Evolutionary conservation across 805 yeast genomes (phyloP).

Genomic region (Lachancea waltii): DNA sequence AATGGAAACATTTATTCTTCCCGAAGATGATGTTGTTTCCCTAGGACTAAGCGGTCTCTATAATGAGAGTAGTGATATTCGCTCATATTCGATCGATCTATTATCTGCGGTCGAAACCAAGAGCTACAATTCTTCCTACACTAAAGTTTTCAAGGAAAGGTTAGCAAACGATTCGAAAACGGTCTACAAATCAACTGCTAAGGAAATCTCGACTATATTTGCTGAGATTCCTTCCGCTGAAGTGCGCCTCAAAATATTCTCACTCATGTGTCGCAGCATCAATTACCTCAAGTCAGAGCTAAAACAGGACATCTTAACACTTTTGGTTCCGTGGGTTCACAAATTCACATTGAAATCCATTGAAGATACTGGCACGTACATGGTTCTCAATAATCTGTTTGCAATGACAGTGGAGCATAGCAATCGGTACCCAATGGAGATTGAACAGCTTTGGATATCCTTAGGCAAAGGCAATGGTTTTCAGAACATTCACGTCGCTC

Average conservation of each 20-base stretch:
- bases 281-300: slow-evolving; percentile 50
- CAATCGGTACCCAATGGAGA: slow-evolving; percentile 70
- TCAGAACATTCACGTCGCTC: slow-evolving; percentile 62
- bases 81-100: slow-evolving; percentile 68
- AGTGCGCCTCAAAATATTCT: slow-evolving; percentile 59
- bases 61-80: slow-evolving; percentile 56
- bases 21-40: slow-evolving; percentile 63
- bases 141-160: slow-evolving; percentile 58
- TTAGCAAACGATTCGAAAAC: slow-evolving; percentile 71
- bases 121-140: slow-evolving; percentile 46
- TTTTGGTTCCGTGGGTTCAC: slow-evolving; percentile 90
- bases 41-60: slow-evolving; percentile 76
- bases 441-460: slow-evolving; percentile 94
- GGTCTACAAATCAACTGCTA: slow-evolving; percentile 80
- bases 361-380: slow-evolving; percentile 42
- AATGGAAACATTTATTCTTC: slow-evolving; percentile 42
- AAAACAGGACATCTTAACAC: slow-evolving; percentile 71
- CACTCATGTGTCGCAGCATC: slow-evolving; percentile 62
- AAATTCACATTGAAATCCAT: slow-evolving; percentile 56
- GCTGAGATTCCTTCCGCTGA: slow-evolving; percentile 54
- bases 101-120: slow-evolving; percentile 59
- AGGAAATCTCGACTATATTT: slow-evolving; percentile 68
- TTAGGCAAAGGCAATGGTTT: slow-evolving; percentile 69
- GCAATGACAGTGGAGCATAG: slow-evolving; percentile 80
- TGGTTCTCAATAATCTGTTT: slow-evolving; percentile 75